phyloP scores from a whole-genome alignment of 768 basidiomycete species.

The Harrya chromipes region DNA sequence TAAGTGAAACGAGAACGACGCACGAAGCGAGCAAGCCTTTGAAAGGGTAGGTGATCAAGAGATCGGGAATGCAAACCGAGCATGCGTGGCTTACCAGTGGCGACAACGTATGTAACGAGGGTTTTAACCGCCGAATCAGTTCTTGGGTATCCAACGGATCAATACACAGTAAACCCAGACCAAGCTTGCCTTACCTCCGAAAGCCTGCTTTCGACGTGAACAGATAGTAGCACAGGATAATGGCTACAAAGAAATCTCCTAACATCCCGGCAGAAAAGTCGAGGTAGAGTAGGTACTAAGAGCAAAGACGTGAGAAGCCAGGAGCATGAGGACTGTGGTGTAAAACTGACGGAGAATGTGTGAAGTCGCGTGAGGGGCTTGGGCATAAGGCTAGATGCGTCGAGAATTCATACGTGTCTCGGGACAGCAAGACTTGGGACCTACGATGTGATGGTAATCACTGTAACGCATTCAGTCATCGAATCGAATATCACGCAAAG shows the following conservation, averaged over 20 bases:
- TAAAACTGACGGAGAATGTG: constrained; percentile 36
- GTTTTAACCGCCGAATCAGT: constrained; percentile 47
- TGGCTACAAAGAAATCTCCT: constrained; percentile 50
- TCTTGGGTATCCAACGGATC: constrained; percentile 24
- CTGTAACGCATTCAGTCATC: constrained; percentile 26
- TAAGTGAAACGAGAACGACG: constrained; percentile 14
- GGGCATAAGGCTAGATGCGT: constrained; percentile 36
- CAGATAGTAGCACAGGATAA: constrained; percentile 47
- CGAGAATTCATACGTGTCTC: background rate
- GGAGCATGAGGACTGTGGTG: background rate
- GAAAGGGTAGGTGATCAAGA: constrained; percentile 16
- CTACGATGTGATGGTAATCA: constrained; percentile 50
- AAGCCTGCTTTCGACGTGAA: constrained; percentile 49
- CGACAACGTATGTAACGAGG: constrained; percentile 49
- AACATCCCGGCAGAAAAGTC: constrained; percentile 48
- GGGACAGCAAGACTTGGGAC: constrained; percentile 10
- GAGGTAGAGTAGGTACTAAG: constrained; percentile 48
- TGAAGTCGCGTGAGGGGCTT: constrained; percentile 35
- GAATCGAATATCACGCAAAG: background rate
- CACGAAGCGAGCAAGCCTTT: constrained; percentile 39
- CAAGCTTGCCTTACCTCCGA: constrained; percentile 32
- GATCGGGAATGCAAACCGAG: constrained; percentile 9
- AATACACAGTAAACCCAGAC: background rate
- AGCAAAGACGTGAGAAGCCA: background rate
- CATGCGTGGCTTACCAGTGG: constrained; percentile 42